Evolutionary conservation across 495 filamentous ascomycete genomes (phyloP), one percentile per base, ranked within the genome.

Genomic region (Aspergillus affinis): DNA sequence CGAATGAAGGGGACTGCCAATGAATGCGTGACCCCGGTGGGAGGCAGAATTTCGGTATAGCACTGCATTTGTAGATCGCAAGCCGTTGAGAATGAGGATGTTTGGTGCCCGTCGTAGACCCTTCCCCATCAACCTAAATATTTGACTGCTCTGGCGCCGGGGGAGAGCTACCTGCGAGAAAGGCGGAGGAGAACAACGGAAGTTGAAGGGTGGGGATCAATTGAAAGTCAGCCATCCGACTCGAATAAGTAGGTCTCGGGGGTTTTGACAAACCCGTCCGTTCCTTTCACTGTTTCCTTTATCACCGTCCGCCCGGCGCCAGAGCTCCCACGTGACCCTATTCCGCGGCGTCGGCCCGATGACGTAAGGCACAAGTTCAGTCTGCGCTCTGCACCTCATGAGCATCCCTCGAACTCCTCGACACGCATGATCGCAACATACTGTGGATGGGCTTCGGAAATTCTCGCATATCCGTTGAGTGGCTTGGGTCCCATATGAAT

Each of bases 41-140:
- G 92, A 75, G 94, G 88, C 64, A 91, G 85, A 68, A 99, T 77
- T 81, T 97, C 92, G 62, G 90, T 91, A 78, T 97, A 98, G 78
- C 83, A 87, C 80, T 89, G 87, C 86, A 89, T 89, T 64, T 57
- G 51, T 47, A 12, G 36, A 51, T 19, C 19, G 18, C 21, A 23
- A 52, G 26, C 21, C 47, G 51, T 44, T 48, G 48, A 45, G 48
- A 15, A 36, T 19, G 20, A 2, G 12, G 8, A 47, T 47, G 9
- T 60, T 55, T 27, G 49, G 30, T 23, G 51, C 21, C 29, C 23
- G 13, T 50, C n/a, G 13, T 21, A 53, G 49, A 55, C 18, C 58
- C 55, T 61, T 49, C 36, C 51, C 58, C 61, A 63, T 61, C 51
- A 65, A 57, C 58, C 64, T 60, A 61, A 29, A 47, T 60, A 27